A percentile compares a stretch with the other conserved stretches of the same genome.
Evolutionary conservation across 2,329 filamentous ascomycete species (phyloP).

Genomic region (Xylariaceae sp.): DNA sequence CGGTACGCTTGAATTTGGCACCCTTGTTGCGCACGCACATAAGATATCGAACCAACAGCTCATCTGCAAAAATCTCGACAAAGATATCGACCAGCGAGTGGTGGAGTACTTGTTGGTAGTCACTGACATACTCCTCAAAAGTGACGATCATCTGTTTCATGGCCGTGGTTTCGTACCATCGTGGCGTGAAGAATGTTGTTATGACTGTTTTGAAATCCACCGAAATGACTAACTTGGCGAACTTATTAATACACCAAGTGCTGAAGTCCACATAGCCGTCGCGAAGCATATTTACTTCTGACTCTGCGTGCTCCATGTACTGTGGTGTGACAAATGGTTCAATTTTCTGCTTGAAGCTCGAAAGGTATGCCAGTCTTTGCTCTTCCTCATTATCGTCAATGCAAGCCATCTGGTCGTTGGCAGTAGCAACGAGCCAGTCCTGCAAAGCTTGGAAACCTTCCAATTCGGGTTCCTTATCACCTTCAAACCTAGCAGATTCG

Average conservation of each 20-base stretch:
- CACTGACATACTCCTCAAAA: conserved; percentile 89
- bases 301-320: conserved; percentile 72
- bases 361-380: conserved; percentile 75
- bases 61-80: conserved; percentile 88
- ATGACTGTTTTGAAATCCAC: conserved; percentile 86
- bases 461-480: conserved; percentile 50
- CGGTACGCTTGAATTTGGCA: conserved; percentile 80
- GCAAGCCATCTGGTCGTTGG: conserved; percentile 97
- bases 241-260: conserved; percentile 86
- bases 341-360: conserved; percentile 81
- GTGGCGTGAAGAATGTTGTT: conserved; percentile 83
- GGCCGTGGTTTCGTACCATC: conserved; percentile 82
- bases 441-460: conserved; percentile 76
- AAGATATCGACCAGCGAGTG: conserved; percentile 87
- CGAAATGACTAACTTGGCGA: conserved; percentile 81
- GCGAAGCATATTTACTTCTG: conserved; percentile 71
- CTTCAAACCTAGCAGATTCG: conserved; percentile 73
- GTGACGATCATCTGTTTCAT: conserved; percentile 95
- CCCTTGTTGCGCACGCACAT: conserved; percentile 82
- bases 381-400: conserved; percentile 88
- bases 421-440: conserved; percentile 94
- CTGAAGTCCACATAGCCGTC: conserved; percentile 95
- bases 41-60: conserved; percentile 84
- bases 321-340: conserved; percentile 75
- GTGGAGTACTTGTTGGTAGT: conserved; percentile 83